These are phyloP conservation scores for Elongisporangium prolatum DNA, from an alignment of 352 stramenopile species.

Conservation along the genomic window DNA sequence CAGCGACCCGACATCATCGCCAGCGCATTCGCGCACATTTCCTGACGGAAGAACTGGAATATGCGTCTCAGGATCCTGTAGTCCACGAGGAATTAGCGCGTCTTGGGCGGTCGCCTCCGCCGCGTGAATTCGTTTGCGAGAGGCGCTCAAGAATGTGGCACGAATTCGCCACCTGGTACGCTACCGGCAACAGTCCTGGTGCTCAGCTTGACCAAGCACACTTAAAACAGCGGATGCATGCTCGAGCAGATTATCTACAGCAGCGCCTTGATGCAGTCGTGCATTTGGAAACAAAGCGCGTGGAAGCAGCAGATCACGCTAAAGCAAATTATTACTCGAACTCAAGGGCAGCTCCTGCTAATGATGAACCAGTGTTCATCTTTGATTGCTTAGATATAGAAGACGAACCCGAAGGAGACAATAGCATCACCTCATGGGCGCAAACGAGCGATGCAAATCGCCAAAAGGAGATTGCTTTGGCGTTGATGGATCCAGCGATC, in stretches of 20 bases:
- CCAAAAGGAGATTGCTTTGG: constrained; percentile 47
- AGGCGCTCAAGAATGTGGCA: constrained; percentile 25
- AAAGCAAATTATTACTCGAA: not conserved
- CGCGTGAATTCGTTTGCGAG: constrained; percentile 17
- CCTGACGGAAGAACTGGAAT: constrained; percentile 50
- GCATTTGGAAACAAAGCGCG: not conserved
- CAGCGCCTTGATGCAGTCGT: constrained; percentile 20
- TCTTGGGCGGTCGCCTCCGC: constrained; percentile 21
- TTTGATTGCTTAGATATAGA: constrained; percentile 41
- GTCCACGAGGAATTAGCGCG: constrained; percentile 33
- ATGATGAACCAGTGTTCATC: constrained; percentile 27
- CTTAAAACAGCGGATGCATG: constrained; percentile 25
- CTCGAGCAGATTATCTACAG: constrained; percentile 31
- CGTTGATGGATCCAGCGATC: constrained; percentile 46
- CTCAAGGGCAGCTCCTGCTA: constrained; percentile 1
- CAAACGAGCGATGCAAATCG: constrained; percentile 26
- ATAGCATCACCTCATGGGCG: constrained; percentile 36
- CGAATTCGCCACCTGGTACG: constrained; percentile 57
- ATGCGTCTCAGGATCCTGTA: constrained; percentile 34
- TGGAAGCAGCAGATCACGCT: constrained; percentile 12
- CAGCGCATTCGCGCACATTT: constrained; percentile 51
- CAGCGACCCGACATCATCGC: constrained; percentile 27
- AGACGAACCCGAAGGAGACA: constrained; percentile 17
- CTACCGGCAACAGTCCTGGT: constrained; percentile 12
- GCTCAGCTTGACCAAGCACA: constrained; percentile 1